Evolutionary conservation across 2,329 filamentous ascomycete genomes (phyloP).

Genomic region (Atkinsonella texensis): DNA sequence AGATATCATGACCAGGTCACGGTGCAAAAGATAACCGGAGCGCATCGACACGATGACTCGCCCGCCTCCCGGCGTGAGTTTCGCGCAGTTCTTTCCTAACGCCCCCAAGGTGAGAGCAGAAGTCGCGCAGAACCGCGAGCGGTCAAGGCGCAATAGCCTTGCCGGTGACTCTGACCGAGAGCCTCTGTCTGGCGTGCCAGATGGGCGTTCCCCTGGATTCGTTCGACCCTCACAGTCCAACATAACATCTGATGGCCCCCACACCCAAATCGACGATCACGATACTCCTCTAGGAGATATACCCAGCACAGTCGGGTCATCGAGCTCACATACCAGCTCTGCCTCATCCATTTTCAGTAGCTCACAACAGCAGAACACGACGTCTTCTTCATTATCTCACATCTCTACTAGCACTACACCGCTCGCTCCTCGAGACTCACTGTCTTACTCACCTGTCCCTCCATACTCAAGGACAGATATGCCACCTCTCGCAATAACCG

Average conservation of each 20-base stretch:
- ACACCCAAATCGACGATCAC: conserved; percentile 36
- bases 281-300: conserved; percentile 52
- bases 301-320: conserved; percentile 58
- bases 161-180: conserved; percentile 14
- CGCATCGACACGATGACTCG: conserved; percentile 60
- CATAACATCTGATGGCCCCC: conserved; percentile 16
- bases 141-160: conserved; percentile 14
- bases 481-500: conserved; percentile 38
- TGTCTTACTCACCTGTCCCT: conserved; percentile 34
- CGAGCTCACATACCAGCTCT: conserved; percentile 59
- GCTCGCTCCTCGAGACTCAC: conserved; percentile 32
- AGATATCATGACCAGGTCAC: conserved; percentile 46
- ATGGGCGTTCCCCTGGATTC: conserved; percentile 14
- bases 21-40: conserved; percentile 39
- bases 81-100: conserved; percentile 77
- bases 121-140: conserved; percentile 24
- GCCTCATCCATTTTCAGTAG: conserved; percentile 59
- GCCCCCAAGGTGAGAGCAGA: conserved; percentile 52
- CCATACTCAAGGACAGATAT: conserved; percentile 41
- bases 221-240: conserved; percentile 12
- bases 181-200: conserved; percentile 12
- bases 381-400: conserved; percentile 31
- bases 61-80: conserved; percentile 59
- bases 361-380: conserved; percentile 28
- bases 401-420: conserved; percentile 22